Base-by-base conservation (phyloP, 345 rosid genomes). In the Gossypium arboreum region DNA sequence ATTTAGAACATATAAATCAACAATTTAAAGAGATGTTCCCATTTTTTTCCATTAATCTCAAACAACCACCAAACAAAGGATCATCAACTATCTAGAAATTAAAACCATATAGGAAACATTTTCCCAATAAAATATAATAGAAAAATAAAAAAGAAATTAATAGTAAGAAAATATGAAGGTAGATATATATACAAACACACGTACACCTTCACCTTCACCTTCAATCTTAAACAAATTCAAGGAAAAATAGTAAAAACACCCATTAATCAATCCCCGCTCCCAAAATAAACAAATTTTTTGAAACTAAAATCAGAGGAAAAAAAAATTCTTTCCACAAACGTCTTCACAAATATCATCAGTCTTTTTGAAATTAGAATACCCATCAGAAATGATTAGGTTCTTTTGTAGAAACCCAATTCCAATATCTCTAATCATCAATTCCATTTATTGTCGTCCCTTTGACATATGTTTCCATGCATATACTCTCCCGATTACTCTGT, bases 271-370 rank as follows among this genome's bases (percentile, higher is more conserved):
- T 29, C 39, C 39, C 20, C n/a, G 7, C 24, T 12, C 55, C 5
- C 18, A 47, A 66, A 15, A 15, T 16, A 50, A 39, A 64, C 34
- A 5, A 18, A 24, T 24, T 24, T 24, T 54, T 60, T 4, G 25
- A 60, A 69, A 3, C 1, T 6, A 12, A 34, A 34, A 34, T 16
- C 15, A 70, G 1, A 34, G 41, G 7, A 34, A 34, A 12, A 44
- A n/a, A 27, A 7, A 71, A 67, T 61, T 97, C 96, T 90, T 79
- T 79, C 96, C 96, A 72, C 97, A 92, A 77, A 92, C 92, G 25
- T 89, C 81, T 60, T 81, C 92, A 78, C 95, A 88, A 9, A 88
- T 80, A 80, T 86, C 97, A 81, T 94, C 97, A 54, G 97, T 87
- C 82, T 91, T 94, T 90, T 94, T 94, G 51, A 92, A 94, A 84